Evolutionary conservation across 495 filamentous ascomycete species (phyloP).

Genomic region (Diplogelasinospora grovesii): DNA sequence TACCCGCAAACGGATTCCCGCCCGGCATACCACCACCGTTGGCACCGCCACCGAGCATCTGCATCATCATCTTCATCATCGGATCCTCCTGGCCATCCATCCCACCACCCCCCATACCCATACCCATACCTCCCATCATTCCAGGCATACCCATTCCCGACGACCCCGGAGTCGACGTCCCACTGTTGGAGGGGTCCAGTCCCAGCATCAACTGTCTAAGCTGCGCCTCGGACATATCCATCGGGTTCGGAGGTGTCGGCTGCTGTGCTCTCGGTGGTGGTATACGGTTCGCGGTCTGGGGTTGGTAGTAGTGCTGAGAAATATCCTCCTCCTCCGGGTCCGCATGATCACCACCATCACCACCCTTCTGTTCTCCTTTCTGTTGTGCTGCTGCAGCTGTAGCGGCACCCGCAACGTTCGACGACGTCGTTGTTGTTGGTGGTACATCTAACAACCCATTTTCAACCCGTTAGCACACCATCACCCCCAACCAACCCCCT

Average conservation of each 20-base stretch:
- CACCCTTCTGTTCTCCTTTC: not conserved
- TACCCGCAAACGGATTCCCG: slow-evolving; percentile 19
- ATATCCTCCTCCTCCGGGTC: slow-evolving; percentile 76
- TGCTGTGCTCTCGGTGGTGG: slow-evolving; percentile 22
- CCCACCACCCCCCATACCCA: not conserved
- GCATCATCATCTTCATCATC: slow-evolving; percentile 29
- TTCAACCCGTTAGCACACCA: not conserved
- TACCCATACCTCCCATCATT: not conserved
- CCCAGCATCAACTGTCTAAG: slow-evolving; percentile 43
- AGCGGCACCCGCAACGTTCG: too few species aligned
- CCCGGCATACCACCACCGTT: slow-evolving; percentile 12
- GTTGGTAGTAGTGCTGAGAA: slow-evolving; percentile 49
- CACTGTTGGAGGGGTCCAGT: slow-evolving; percentile 27
- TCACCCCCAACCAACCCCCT: too few species aligned
- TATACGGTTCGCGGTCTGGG: slow-evolving; percentile 32
- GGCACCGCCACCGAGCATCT: slow-evolving; percentile 20
- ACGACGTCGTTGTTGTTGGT: not conserved
- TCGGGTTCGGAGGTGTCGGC: not conserved
- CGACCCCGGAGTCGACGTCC: too few species aligned
- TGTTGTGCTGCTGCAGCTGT: slow-evolving; percentile 10
- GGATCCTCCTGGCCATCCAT: slow-evolving; percentile 26
- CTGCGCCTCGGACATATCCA: slow-evolving; percentile 28
- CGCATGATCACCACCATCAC: slow-evolving; percentile 19
- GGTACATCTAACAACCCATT: slow-evolving; percentile 1
- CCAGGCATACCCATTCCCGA: not conserved